Evolutionary conservation across 441 rosid genomes (phyloP), one percentile per base, ranked within the genome.

Genomic region (Corymbia calophylla): DNA sequence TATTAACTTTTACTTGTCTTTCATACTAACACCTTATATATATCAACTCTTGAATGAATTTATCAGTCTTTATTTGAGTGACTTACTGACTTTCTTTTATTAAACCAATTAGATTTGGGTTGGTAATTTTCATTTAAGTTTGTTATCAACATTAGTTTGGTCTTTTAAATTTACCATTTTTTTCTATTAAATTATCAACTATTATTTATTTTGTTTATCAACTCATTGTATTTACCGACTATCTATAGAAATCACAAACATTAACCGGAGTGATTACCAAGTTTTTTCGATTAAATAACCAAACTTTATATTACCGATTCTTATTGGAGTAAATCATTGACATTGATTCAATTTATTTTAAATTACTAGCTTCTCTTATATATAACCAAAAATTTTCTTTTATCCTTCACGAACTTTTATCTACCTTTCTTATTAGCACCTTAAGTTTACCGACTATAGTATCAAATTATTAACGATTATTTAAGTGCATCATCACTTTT

Each of bases 71-170:
- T 70, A 70, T 70, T 10, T 35, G 82, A 35, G 15, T 70, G 49
- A 70, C 7, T 19, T 19, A 70, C 5, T 0, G 1, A 9, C 13
- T 4, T 35, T 35, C 35, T 70, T 0, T 35, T 35, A 70, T 70
- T 10, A 35, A 70, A 35, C 13, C 15, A 18, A 35, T 70, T 35
- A 35, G 5, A 35, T 70, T 16, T 70, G 8, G 7, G 48, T 35
- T 19, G 35, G 12, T 35, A 70, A 1, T 16, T 23, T 44, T 70
- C 15, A 35, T 35, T 35, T 70, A 35, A 35, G 3, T 35, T 70
- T 32, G 47, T 32, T 18, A 5, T 32, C 47, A 68, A 0, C 21
- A 9, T 18, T 68, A 32, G 25, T 29, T 58, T 0, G 16, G 68
- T 62, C 68, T 29, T 60, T 12, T 27, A n/a, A 27, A 27, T 31